phyloP scores from a whole-genome alignment of 345 rosid genomes.

The rapeseed (Brassica napus) region Da-Ae NC_063446.1:4835001-4835500 shows the following conservation, averaged over 20 bases:
- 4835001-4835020: background rate
- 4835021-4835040: background rate
- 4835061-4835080: background rate
- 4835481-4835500: no score
- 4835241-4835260: background rate
- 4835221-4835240: no score
- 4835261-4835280: background rate
- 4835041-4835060: background rate
- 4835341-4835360: background rate
- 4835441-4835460: no score
- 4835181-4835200: background rate
- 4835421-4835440: background rate
- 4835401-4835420: slow-evolving; percentile 23
- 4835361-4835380: background rate
- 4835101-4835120: background rate
- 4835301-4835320: background rate
- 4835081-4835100: background rate
- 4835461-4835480: no score
- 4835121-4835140: background rate
- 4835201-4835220: no score
- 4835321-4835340: background rate
- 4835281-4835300: no score
- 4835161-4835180: background rate
- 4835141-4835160: background rate
- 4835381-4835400: slow-evolving; percentile 2